These are phyloP conservation scores for Artemisia annua DNA, from an alignment of 129 eudicot species.

Conservation along the genomic window DNA sequence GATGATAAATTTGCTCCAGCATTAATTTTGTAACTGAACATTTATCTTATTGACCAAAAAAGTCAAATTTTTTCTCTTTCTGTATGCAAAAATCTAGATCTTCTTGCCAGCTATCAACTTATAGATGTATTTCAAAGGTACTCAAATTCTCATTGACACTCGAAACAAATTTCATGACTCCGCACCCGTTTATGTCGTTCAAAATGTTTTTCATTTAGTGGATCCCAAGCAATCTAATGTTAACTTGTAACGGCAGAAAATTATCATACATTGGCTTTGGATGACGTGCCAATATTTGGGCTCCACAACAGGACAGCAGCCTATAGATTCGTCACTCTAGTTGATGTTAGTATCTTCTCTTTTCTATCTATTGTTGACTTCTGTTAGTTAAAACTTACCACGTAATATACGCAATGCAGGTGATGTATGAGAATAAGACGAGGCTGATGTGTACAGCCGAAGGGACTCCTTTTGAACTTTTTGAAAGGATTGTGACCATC, in stretches of 20 bases:
- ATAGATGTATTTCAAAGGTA: too few species aligned
- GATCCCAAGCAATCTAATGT: too few species aligned
- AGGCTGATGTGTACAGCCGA: slow-evolving; percentile 84
- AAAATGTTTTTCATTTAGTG: too few species aligned
- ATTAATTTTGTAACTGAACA: too few species aligned
- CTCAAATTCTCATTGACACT: too few species aligned
- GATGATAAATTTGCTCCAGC: too few species aligned
- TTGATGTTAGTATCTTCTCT: slow-evolving; percentile 74
- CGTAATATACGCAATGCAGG: slow-evolving; percentile 37
- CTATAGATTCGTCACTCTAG: slow-evolving; percentile 86
- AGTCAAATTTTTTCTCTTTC: too few species aligned
- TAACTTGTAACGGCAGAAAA: slow-evolving; percentile 48
- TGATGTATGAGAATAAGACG: slow-evolving; percentile 86
- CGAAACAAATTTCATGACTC: too few species aligned
- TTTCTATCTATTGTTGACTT: slow-evolving; percentile 2
- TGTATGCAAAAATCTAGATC: too few species aligned
- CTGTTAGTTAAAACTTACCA: not conserved
- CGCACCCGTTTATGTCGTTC: too few species aligned
- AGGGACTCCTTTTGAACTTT: slow-evolving; percentile 78
- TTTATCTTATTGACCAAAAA: too few species aligned
- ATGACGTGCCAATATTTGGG: slow-evolving; percentile 84
- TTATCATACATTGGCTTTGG: slow-evolving; percentile 86
- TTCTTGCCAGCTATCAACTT: too few species aligned
- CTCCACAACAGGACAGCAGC: slow-evolving; percentile 91
- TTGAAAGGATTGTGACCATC: slow-evolving; percentile 74